These are phyloP conservation scores for Saccharum spontaneum DNA, from an alignment of 176 grass and related monocot species.

Conservation along the genomic window DNA sequence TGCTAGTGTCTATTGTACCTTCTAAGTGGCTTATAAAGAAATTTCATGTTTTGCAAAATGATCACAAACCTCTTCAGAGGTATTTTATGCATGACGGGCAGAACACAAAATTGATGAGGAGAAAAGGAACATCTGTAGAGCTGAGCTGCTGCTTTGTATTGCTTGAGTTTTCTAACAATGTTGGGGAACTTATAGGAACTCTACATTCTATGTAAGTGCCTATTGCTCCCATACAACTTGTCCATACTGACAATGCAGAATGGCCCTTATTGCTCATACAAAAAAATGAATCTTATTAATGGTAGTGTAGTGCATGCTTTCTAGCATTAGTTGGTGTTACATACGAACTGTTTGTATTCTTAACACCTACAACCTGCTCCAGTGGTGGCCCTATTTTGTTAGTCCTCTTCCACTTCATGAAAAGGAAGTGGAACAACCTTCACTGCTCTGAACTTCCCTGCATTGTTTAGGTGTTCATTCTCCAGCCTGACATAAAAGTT, in stretches of 20 bases:
- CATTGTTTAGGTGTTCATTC: constrained; percentile 76
- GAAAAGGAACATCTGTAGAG: constrained; percentile 10
- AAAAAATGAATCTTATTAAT: constrained; percentile 52
- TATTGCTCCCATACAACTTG: constrained; percentile 29
- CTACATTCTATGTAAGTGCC: constrained; percentile 8
- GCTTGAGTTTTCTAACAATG: neutral
- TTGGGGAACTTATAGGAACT: constrained; percentile 20
- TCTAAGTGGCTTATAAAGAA: constrained; percentile 27
- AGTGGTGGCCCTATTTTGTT: constrained; percentile 28
- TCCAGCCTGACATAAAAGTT: constrained; percentile 53
- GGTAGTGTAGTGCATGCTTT: constrained; percentile 29
- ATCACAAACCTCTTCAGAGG: constrained; percentile 26
- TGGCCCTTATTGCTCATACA: constrained; percentile 25
- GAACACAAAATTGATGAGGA: constrained; percentile 26
- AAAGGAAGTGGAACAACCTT: constrained; percentile 73
- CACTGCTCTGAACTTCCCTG: constrained; percentile 73
- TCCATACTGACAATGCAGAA: constrained; percentile 17
- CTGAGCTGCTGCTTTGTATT: neutral
- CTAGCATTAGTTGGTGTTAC: constrained; percentile 59
- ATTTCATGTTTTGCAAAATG: neutral
- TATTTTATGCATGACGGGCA: constrained; percentile 4
- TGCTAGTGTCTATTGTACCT: constrained; percentile 2
- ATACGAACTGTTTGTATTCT: constrained; percentile 44
- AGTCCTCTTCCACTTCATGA: constrained; percentile 64
- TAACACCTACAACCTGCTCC: constrained; percentile 32